Evolutionary conservation across 371 early-diverging fungal species (phyloP), one percentile per base, ranked within the genome.

Genomic region (Saksenaea oblongispora): DNA sequence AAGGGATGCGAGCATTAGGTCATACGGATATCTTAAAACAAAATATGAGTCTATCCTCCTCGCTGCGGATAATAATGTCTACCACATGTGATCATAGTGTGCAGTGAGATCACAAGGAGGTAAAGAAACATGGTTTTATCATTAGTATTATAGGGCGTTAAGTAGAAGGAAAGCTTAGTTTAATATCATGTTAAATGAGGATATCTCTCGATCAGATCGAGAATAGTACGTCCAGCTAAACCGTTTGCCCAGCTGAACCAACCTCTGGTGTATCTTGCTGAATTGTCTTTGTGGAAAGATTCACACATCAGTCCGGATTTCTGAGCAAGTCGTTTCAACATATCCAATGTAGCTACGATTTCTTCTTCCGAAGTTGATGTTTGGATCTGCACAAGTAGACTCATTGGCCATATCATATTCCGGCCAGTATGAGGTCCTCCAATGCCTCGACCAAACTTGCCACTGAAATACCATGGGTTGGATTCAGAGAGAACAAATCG

Each of bases 241-340:
- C 76, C 74, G 61, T 84, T 84, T n/a, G 83, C 80, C 86, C 84
- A 84, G 28, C 82, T 78, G 58, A 85, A 85, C 83, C 83, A 84
- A 28, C 72, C 54, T 15, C 83, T 58, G n/a, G 83, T 84, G 58
- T 66, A 82, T 2, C 53, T 62, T 4, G 55, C 42, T 22, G 79
- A 70, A 27, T 76, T 61, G 54, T 83, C 73, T 35, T 65, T 75
- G 56, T 72, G 56, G 51, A 84, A 72, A 0, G 83, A 69, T 66
- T 85, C 84, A 59, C 80, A 80, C 76, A 85, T 84, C 11, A 81
- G 63, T 4, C 73, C 79, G 15, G 82, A 69, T 1, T 51, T 55
- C 13, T 56, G 65, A 1, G 80, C 74, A 37, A 74, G 67, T 34
- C 62, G 22, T 36, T 78, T 70, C 0, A 85, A 14, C 17, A 69